Evolutionary conservation across 2,329 filamentous ascomycete genomes (phyloP).

Genomic region (Xylariaceae sp.): DNA sequence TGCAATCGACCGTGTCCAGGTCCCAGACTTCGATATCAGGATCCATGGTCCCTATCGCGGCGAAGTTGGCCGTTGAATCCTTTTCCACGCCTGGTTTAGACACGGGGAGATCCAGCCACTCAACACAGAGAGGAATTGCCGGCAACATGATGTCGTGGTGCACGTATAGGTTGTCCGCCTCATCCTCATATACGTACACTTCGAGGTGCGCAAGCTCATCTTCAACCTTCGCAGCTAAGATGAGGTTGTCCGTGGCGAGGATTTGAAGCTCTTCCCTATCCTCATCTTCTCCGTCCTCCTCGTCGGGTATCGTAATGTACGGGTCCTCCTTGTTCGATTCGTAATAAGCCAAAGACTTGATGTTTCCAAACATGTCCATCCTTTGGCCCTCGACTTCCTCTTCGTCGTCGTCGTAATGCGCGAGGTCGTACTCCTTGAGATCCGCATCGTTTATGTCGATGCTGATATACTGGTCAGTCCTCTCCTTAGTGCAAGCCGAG

Average conservation of each 20-base stretch:
- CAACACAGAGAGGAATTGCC: slow-evolving; percentile 87
- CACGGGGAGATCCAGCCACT: slow-evolving; percentile 93
- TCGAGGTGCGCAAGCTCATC: slow-evolving; percentile 95
- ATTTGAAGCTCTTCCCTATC: slow-evolving; percentile 93
- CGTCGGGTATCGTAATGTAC: slow-evolving; percentile 81
- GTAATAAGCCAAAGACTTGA: slow-evolving; percentile 90
- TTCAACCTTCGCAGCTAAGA: slow-evolving; percentile 88
- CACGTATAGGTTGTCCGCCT: slow-evolving; percentile 92
- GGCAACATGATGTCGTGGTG: slow-evolving; percentile 99
- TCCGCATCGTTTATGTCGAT: slow-evolving; percentile 66
- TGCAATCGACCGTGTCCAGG: slow-evolving; percentile 88
- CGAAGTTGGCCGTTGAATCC: slow-evolving; percentile 75
- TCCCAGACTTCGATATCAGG: slow-evolving; percentile 99
- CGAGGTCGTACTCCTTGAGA: slow-evolving; percentile 90
- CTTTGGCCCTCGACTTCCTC: slow-evolving; percentile 61
- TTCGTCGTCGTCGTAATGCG: slow-evolving; percentile 86
- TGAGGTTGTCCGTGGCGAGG: slow-evolving; percentile 82
- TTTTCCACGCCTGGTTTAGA: slow-evolving; percentile 57
- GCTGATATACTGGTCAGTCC: slow-evolving; percentile 27
- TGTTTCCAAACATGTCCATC: slow-evolving; percentile 90
- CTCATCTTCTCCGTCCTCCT: slow-evolving; percentile 67
- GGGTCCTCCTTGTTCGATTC: slow-evolving; percentile 91
- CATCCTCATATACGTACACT: slow-evolving; percentile 95
- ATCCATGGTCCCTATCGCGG: slow-evolving; percentile 93
- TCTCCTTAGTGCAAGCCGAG: too few relatives aligned